Evolutionary conservation across 768 basidiomycete genomes (phyloP), one percentile per base, ranked within the genome.

Genomic region (Pilatotrama ljubarskyi): DNA sequence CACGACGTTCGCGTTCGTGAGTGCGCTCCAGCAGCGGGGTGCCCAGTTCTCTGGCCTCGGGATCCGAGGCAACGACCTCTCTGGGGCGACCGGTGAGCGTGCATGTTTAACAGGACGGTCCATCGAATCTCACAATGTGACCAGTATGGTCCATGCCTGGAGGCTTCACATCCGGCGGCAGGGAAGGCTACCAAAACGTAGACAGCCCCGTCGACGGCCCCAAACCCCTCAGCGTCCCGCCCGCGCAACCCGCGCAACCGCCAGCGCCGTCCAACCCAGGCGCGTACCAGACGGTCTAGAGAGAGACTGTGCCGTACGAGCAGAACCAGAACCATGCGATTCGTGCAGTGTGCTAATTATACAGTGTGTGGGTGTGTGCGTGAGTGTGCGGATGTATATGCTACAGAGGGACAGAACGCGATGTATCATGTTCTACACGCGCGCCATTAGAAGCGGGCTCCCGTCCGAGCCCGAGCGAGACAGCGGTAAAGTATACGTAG

Each of bases 111-210:
- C n/a, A n/a, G n/a, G 35, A n/a, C 15, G 8, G 35, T 0, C 22
- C 14, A 4, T 51, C 18, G 18, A 6, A 35, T 40, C 32, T n/a
- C 25, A 18, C 51, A 32, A 7, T 13, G 18, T 17, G 5, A 43
- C 20, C 40, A 78, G 77, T 78, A 9, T 78, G 77, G 77, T 72
- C 76, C 32, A 78, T 78, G 77, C 77, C 77, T 1, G 77, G 77
- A 9, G 76, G 75, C 8, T 77, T 77, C 65, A 70, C 73, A 20
- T 73, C 75, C 3, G 63, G 68, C 26, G 69, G 68, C 22, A 49
- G 71, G 38, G 73, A 73, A 6, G 76, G 75, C 11, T 77, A 77
- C 52, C 76, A 78, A 60, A 66, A 69, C 20, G 74, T 75, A 11
- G 74, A 73, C 44, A 75, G 72, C 51, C 59, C 70, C 17, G 64